A percentile compares a stretch with the other conserved stretches of the same genome.
Conservation (phyloP, 176 grass and related monocot genomes). For the Sorghum bicolor region DNA sequence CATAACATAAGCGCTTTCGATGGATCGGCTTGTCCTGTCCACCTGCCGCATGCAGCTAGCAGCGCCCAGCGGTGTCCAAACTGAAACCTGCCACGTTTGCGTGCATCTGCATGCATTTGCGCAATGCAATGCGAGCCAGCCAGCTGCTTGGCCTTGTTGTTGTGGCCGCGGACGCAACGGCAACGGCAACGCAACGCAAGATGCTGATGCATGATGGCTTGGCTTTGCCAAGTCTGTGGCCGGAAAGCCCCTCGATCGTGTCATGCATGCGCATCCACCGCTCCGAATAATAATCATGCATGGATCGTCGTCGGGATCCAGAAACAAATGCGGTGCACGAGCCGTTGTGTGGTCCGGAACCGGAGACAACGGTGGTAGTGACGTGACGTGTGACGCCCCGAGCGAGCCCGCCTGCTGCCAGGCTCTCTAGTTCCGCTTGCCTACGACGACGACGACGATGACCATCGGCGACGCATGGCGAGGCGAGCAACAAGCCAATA, state of each 20-base stretch:
- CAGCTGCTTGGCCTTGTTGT: background rate
- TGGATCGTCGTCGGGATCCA: background rate
- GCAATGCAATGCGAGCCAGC: background rate
- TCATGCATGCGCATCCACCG: background rate
- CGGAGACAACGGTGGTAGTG: background rate
- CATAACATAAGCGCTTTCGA: too few species aligned
- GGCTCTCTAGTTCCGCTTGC: background rate
- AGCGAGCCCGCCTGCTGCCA: too few species aligned
- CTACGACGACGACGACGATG: background rate
- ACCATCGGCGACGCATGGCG: background rate
- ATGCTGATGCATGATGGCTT: background rate
- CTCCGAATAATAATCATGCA: background rate
- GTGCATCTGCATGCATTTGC: background rate
- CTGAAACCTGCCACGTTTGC: background rate
- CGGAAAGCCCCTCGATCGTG: too few species aligned
- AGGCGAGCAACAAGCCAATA: too few species aligned
- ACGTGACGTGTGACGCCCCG: background rate
- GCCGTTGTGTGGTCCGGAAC: background rate
- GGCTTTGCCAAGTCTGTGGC: background rate
- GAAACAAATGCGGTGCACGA: background rate
- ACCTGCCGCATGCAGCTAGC: too few species aligned
- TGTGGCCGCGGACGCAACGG: background rate
- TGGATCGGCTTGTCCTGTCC: too few species aligned
- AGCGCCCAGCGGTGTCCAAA: background rate
- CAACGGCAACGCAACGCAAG: background rate